These are phyloP conservation scores for Phytopythium ostracodes DNA, from an alignment of 352 stramenopile species.

Conservation along the genomic window DNA sequence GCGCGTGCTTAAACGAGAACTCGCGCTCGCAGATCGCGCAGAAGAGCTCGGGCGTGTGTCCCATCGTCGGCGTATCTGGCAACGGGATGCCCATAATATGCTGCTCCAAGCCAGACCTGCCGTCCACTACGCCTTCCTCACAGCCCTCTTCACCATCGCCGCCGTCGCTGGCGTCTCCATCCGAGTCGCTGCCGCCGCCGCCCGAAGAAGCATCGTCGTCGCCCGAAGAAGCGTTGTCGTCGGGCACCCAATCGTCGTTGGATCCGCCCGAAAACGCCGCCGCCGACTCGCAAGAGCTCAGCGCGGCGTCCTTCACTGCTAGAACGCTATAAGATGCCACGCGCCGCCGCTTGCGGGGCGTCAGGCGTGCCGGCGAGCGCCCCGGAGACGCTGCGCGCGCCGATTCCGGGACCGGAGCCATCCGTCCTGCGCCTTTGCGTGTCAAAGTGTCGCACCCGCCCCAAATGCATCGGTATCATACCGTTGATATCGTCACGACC, in stretches of 20 bases:
- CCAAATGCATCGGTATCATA: neutral
- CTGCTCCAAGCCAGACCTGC: neutral
- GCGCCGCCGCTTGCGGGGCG: constrained; percentile 2
- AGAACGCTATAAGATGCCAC: neutral
- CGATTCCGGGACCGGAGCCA: neutral
- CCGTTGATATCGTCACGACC: too few species aligned
- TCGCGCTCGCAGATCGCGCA: constrained; percentile 50
- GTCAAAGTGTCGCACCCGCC: neutral
- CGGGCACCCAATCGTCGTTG: neutral
- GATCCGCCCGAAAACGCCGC: neutral
- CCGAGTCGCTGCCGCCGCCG: neutral
- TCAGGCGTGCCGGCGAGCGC: neutral
- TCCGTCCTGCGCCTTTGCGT: neutral
- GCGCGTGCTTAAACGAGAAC: constrained; percentile 69
- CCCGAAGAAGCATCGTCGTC: neutral
- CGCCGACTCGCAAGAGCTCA: neutral
- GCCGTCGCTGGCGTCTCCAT: neutral
- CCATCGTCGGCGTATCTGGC: neutral
- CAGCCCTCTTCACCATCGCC: neutral
- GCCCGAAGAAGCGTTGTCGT: neutral
- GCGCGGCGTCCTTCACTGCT: too few species aligned
- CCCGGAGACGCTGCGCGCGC: neutral
- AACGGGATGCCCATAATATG: neutral
- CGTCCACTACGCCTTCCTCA: neutral
- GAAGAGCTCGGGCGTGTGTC: constrained; percentile 18